phyloP scores from a whole-genome alignment of 768 basidiomycete genomes.

The Pulveroboletus sp. region DNA sequence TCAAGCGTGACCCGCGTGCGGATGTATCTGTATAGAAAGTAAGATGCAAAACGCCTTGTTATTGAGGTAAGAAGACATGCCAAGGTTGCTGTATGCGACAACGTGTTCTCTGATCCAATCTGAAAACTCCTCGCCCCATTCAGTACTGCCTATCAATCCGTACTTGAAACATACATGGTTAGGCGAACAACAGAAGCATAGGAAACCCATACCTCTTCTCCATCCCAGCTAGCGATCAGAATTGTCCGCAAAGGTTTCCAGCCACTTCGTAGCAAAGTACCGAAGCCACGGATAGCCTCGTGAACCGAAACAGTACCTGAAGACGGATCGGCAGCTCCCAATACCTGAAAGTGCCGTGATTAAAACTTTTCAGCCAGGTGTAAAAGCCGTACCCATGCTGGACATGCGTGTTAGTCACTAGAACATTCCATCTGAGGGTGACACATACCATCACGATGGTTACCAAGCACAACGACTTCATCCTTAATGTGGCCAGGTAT shows the following conservation, averaged over 20 bases:
- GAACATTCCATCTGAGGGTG: background rate
- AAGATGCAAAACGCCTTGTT: conserved; percentile 36
- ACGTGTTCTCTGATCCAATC: conserved; percentile 78
- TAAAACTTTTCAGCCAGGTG: background rate
- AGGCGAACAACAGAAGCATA: background rate
- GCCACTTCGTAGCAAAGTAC: conserved; percentile 47
- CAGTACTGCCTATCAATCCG: conserved; percentile 83
- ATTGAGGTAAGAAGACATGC: conserved; percentile 23
- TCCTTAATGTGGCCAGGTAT: conserved; percentile 84
- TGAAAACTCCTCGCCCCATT: conserved; percentile 92
- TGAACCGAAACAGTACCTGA: conserved; percentile 56
- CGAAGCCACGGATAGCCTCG: conserved; percentile 57
- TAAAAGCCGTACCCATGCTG: conserved; percentile 21
- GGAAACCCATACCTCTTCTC: conserved; percentile 51
- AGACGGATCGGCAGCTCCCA: conserved; percentile 56
- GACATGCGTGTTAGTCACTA: conserved; percentile 7
- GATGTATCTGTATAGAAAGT: conserved; percentile 45
- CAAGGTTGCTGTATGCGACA: conserved; percentile 88
- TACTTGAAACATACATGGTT: conserved; percentile 34
- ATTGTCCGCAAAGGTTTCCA: conserved; percentile 74
- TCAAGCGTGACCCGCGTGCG: conserved; percentile 50
- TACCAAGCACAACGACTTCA: conserved; percentile 85
- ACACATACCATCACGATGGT: conserved; percentile 81
- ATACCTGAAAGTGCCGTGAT: conserved; percentile 24
- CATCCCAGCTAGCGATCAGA: conserved; percentile 80